These are phyloP conservation scores for Fusarium domesticum DNA, from an alignment of 2,329 filamentous ascomycete species.

Conservation along the genomic window DNA sequence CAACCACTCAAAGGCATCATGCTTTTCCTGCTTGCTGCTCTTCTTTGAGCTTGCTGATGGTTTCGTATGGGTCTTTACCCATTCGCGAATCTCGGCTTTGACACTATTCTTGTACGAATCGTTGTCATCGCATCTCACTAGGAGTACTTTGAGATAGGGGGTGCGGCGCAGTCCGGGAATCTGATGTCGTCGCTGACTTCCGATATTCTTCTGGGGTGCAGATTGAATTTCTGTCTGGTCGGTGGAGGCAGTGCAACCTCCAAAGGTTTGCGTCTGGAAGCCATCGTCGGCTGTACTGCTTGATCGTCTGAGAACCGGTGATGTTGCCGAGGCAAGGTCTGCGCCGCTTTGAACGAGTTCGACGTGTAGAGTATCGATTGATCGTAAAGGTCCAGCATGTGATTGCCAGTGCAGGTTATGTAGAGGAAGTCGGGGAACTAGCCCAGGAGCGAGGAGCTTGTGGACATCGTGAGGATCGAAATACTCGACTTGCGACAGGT, in stretches of 20 bases:
- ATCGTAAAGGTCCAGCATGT: conserved; percentile 82
- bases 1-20: conserved; percentile 95
- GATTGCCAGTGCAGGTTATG: conserved; percentile 97
- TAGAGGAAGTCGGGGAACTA: conserved; percentile 77
- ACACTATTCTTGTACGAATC: conserved; percentile 84
- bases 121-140: conserved; percentile 92
- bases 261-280: conserved; percentile 56
- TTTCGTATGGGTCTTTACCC: conserved; percentile 77
- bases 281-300: conserved; percentile 51
- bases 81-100: conserved; percentile 78
- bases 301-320: conserved; percentile 32
- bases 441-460: conserved; percentile 72
- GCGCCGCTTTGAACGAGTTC: conserved; percentile 69
- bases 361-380: conserved; percentile 88
- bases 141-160: conserved; percentile 85
- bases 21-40: conserved; percentile 74
- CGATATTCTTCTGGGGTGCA: conserved; percentile 33
- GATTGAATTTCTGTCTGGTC: conserved; percentile 39
- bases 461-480: conserved; percentile 90
- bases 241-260: conserved; percentile 38
- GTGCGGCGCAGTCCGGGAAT: conserved; percentile 91
- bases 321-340: conserved; percentile 40
- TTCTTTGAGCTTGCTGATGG: conserved; percentile 53
- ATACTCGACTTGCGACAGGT: conserved; percentile 72
- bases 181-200: conserved; percentile 69